Conservation (phyloP, 331 rosid species). For the Quercus tomentella region DNA sequence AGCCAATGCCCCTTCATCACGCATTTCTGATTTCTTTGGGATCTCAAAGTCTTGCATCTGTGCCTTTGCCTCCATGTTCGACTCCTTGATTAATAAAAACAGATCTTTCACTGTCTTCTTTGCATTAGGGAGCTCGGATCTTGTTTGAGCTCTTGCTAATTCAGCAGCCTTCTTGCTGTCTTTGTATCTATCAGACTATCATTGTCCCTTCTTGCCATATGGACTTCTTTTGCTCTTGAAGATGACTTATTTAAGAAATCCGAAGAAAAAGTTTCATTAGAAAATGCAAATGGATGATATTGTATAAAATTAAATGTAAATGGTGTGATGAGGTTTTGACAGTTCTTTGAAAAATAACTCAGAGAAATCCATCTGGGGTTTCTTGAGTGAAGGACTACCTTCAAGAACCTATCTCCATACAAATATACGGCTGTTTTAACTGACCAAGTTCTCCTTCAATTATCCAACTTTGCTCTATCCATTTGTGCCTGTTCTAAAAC, state of each 20-base stretch:
- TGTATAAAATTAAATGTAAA: slow-evolving; percentile 3
- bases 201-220: slow-evolving; percentile 45
- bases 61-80: slow-evolving; percentile 28
- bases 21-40: slow-evolving; percentile 29
- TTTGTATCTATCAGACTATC: slow-evolving; percentile 27
- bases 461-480: slow-evolving; percentile 46
- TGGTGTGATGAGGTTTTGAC: background rate
- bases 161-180: slow-evolving; percentile 48
- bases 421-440: slow-evolving; percentile 47
- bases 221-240: slow-evolving; percentile 62
- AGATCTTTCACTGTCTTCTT: slow-evolving; percentile 40
- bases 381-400: slow-evolving; percentile 37
- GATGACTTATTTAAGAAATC: slow-evolving; percentile 24
- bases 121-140: slow-evolving; percentile 45
- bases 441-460: slow-evolving; percentile 46
- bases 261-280: background rate
- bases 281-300: background rate
- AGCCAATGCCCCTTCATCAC: slow-evolving; percentile 5
- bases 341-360: slow-evolving; percentile 38
- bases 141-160: slow-evolving; percentile 44
- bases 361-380: slow-evolving; percentile 28
- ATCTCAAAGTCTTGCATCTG: slow-evolving; percentile 39
- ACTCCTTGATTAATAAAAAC: slow-evolving; percentile 43
- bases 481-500: slow-evolving; percentile 30
- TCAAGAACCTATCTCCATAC: slow-evolving; percentile 43